Evolutionary conservation across 1,139 yeast species (phyloP).

Genomic region (Geotrichum carabidarum): DNA sequence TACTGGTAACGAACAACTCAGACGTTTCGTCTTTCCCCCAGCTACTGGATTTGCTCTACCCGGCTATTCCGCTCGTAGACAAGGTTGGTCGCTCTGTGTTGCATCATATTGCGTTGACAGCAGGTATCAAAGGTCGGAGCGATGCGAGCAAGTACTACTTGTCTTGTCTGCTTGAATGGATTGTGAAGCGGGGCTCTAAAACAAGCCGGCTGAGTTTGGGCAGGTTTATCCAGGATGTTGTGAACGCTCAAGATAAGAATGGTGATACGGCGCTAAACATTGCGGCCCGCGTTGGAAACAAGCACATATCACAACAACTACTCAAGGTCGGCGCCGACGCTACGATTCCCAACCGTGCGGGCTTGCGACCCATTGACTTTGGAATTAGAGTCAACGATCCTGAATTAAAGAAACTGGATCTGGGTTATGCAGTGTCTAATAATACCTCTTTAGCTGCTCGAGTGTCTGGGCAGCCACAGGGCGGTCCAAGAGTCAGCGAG

Average conservation of each 20-base stretch:
- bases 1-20: constrained; percentile 79
- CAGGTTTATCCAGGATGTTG: constrained; percentile 59
- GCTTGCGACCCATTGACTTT: constrained; percentile 79
- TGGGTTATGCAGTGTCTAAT: constrained; percentile 5
- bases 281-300: constrained; percentile 84
- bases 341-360: constrained; percentile 71
- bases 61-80: constrained; percentile 71
- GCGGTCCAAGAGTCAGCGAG: background rate
- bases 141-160: constrained; percentile 72
- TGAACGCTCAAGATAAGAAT: constrained; percentile 72
- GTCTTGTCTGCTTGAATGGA: constrained; percentile 74
- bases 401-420: constrained; percentile 2
- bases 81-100: constrained; percentile 76
- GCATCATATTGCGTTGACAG: constrained; percentile 82
- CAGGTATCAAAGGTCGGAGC: constrained; percentile 65
- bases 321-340: constrained; percentile 85
- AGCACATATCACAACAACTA: constrained; percentile 72
- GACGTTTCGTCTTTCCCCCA: constrained; percentile 71
- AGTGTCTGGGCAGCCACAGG: constrained; percentile 5
- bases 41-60: constrained; percentile 67
- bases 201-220: constrained; percentile 48
- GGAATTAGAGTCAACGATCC: constrained; percentile 44
- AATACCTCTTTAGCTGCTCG: constrained; percentile 12
- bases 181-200: constrained; percentile 51
- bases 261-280: constrained; percentile 86